Evolutionary conservation across 1,284 basidiomycete species (phyloP).

Genomic region (Exobasidium rhododendri): DNA sequence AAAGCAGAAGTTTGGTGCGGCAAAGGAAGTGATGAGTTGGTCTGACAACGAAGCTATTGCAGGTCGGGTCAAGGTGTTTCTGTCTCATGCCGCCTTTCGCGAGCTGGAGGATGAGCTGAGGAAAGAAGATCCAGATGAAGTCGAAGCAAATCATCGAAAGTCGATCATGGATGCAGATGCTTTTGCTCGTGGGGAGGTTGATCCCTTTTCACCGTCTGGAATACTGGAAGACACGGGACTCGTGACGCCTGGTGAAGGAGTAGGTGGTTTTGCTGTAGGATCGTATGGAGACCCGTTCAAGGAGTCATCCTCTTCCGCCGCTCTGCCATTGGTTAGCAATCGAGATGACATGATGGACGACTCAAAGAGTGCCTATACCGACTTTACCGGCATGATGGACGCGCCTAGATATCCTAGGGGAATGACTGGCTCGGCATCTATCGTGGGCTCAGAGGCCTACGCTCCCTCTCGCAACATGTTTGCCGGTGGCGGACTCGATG

Average conservation of each 20-base stretch:
- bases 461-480: conserved; percentile 95
- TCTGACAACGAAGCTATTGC: conserved; percentile 72
- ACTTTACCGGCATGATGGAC: conserved; percentile 23
- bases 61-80: conserved; percentile 77
- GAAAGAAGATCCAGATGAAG: conserved; percentile 64
- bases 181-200: conserved; percentile 58
- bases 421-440: conserved; percentile 26
- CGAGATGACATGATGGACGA: conserved; percentile 26
- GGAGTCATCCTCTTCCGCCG: conserved; percentile 53
- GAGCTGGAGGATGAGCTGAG: conserved; percentile 83
- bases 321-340: conserved; percentile 66
- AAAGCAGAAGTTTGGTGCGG: conserved; percentile 54
- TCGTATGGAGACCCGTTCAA: conserved; percentile 52
- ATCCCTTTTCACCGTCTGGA: conserved; percentile 63
- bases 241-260: conserved; percentile 11
- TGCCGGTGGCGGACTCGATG: conserved; percentile 61
- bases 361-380: conserved; percentile 37
- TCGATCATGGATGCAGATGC: conserved; percentile 68
- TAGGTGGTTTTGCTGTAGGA: conserved; percentile 35
- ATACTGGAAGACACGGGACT: conserved; percentile 18
- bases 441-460: conserved; percentile 59
- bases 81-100: conserved; percentile 83
- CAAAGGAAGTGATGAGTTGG: conserved; percentile 66
- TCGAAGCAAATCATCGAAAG: conserved; percentile 58
- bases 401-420: conserved; percentile 28